Percentiles rank a stretch among this genome's conserved stretches.
phyloP scores from a whole-genome alignment of 768 basidiomycete species.

The Hypholoma sublateritium region DNA sequence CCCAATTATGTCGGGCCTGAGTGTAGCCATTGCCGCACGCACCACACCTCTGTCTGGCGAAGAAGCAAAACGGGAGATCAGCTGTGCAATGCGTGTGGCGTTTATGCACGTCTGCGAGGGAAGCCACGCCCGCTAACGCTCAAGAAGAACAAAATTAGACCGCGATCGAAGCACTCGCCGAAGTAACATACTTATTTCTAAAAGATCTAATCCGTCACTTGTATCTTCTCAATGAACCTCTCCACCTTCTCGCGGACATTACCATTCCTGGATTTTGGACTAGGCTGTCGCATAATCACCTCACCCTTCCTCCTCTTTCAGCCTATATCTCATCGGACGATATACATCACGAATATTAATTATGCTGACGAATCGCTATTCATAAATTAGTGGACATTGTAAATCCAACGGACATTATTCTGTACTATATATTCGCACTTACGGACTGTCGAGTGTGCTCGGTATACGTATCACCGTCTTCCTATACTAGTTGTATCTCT shows the following conservation, averaged over 20 bases:
- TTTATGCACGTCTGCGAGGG: conserved; percentile 46
- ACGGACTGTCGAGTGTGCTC: not conserved
- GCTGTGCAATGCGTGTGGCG: conserved; percentile 52
- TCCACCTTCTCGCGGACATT: too few species aligned
- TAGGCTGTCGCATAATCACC: too few species aligned
- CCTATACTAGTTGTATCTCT: not conserved
- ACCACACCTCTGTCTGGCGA: conserved; percentile 50
- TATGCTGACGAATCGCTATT: too few species aligned
- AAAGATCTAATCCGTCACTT: not conserved
- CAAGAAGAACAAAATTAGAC: conserved; percentile 47
- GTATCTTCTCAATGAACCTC: not conserved
- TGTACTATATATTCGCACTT: conserved; percentile 1
- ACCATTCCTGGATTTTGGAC: too few species aligned
- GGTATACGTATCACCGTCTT: not conserved
- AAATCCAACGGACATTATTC: not conserved
- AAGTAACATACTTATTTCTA: conserved; percentile 12
- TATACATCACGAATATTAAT: not conserved
- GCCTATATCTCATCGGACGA: not conserved
- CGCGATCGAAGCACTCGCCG: conserved; percentile 44
- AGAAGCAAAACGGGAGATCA: conserved; percentile 49
- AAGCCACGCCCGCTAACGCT: conserved; percentile 45
- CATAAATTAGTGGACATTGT: not conserved
- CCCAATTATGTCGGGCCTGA: conserved; percentile 41
- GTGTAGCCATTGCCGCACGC: conserved; percentile 50
- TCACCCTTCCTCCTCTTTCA: too few species aligned